Conservation (phyloP, 805 yeast species). For the Yamadazyma philogaea region DNA sequence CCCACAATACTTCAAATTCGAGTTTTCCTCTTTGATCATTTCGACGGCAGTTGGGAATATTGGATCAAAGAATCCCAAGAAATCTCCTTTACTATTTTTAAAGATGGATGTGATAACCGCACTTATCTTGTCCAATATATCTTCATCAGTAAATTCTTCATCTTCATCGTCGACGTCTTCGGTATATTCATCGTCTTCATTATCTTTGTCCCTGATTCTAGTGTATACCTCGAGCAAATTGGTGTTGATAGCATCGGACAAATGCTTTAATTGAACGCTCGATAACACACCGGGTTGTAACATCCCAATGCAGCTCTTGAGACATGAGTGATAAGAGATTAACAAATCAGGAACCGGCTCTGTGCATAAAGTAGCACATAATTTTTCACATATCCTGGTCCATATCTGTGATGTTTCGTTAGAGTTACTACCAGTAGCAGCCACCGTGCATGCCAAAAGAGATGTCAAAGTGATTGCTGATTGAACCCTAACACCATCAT, state of each 20-base stretch:
- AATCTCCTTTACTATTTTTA: constrained; percentile 54
- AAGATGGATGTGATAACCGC: constrained; percentile 70
- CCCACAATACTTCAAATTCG: constrained; percentile 72
- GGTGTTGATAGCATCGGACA: constrained; percentile 57
- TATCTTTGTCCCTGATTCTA: constrained; percentile 69
- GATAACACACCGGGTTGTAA: constrained; percentile 65
- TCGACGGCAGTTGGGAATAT: constrained; percentile 61
- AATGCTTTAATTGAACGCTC: constrained; percentile 49
- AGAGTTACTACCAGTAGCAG: constrained; percentile 54
- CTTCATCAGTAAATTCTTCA: constrained; percentile 86
- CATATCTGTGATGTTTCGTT: constrained; percentile 65
- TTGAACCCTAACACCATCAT: constrained; percentile 91
- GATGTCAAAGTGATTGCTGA: constrained; percentile 84
- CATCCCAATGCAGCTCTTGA: constrained; percentile 62
- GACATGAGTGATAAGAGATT: constrained; percentile 71
- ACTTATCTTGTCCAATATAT: constrained; percentile 79
- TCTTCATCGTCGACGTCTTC: constrained; percentile 86
- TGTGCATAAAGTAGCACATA: constrained; percentile 61
- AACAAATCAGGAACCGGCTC: constrained; percentile 85
- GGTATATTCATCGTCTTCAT: constrained; percentile 73
- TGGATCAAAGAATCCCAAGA: constrained; percentile 61
- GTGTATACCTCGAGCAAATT: constrained; percentile 66
- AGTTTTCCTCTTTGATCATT: constrained; percentile 62
- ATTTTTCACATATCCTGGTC: constrained; percentile 63
- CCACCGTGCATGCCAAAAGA: constrained; percentile 60